Conservation (phyloP, 2,329 filamentous ascomycete species). For the Talaromyces rugulosus region DNA sequence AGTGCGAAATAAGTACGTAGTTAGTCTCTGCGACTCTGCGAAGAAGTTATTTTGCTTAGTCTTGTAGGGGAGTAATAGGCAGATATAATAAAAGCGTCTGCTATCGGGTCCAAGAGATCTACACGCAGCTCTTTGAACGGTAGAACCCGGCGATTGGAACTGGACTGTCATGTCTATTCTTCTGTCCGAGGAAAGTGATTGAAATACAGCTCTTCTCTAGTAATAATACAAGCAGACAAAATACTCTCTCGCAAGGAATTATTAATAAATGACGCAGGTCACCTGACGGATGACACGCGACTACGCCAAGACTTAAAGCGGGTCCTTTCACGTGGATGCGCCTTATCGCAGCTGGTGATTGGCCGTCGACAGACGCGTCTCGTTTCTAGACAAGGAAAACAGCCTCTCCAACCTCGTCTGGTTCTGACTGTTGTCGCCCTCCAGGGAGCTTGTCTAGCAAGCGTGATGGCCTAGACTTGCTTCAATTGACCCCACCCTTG, state of each 20-base stretch:
- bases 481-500: not conserved
- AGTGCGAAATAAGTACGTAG: not conserved
- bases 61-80: not conserved
- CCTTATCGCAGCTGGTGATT: not conserved
- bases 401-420: not conserved
- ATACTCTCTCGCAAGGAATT: too few species aligned
- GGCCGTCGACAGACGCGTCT: conserved; percentile 7
- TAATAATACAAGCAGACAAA: too few species aligned
- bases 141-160: not conserved
- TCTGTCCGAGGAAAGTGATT: not conserved
- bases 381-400: conserved; percentile 10
- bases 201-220: not conserved
- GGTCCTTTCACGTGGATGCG: not conserved
- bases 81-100: not conserved
- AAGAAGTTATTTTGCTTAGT: not conserved
- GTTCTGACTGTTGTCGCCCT: not conserved
- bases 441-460: conserved; percentile 7
- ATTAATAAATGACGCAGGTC: not conserved
- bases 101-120: not conserved
- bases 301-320: not conserved
- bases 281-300: not conserved
- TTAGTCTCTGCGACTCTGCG: too few species aligned
- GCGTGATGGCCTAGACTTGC: conserved; percentile 3
- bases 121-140: not conserved
- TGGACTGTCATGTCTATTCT: not conserved